Evolutionary conservation across 1,139 yeast species (phyloP), one percentile per base, ranked within the genome.

Genomic region (Eremothecium coryli): DNA sequence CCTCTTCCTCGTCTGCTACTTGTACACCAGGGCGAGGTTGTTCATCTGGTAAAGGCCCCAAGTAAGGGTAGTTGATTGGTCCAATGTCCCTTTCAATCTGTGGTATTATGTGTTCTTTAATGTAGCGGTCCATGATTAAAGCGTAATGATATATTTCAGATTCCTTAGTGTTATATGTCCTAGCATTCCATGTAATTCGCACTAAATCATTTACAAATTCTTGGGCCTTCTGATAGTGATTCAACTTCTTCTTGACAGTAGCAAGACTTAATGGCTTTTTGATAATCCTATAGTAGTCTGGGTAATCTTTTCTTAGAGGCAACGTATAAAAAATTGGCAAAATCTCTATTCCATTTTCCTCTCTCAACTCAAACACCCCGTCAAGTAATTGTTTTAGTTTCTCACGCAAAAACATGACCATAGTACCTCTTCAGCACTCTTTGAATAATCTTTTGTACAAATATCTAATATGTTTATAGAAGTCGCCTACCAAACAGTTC

Each of bases 181-280:
- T 71, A 2, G 96, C 96, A 54, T 88, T 88, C 86, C 94, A 84
- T 1, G 84, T 71, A 32, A 88, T 81, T 56, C 82, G 90, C 0
- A 80, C 85, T 41, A 88, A 56, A 55, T 86, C 96, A 39, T 66
- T 70, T 27, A 88, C 62, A 55, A 85, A 86, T 38, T 74, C 77
- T 47, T 76, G 80, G 0, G 82, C 74, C 34, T 65, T 63, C 8
- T 63, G 56, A 59, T 85, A 86, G 42, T 66, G 66, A 36, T 56
- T 51, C n/a, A 58, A 41, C 25, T 62, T 51, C 45, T 62, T 61
- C 69, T 73, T 69, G 2, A 81, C 76, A 0, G 85, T 79, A 42
- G 72, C 75, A 44, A 81, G 62, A 37, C 82, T 79, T 77, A 81
- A 77, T 8, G 88, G 88, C 38, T 69, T 71, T 41, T 74, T 74